Percentiles rank a stretch among this genome's conserved stretches.
Evolutionary conservation across 306 rosid genomes (phyloP).

Genomic region (Mimosa bimucronata): DNA sequence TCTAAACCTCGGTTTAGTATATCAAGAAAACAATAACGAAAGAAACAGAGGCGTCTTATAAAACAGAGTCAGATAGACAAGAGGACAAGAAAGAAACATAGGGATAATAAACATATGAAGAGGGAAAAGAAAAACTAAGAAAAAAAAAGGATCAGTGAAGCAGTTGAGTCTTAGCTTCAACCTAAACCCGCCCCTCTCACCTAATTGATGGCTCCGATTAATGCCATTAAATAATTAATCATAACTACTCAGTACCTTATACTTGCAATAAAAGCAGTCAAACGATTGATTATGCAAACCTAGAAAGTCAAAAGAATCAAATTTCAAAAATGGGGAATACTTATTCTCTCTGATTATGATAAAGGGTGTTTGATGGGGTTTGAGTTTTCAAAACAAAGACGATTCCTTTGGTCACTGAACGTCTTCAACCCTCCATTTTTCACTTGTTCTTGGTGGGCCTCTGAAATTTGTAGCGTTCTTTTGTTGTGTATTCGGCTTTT

Average conservation of each 20-base stretch:
- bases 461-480: conserved; percentile 26
- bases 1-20: conserved; percentile 3
- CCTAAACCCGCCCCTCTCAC: not conserved
- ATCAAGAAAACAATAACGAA: not conserved
- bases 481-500: not conserved
- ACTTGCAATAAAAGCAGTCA: conserved; percentile 41
- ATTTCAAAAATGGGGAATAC: not conserved
- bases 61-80: not conserved
- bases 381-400: conserved; percentile 21
- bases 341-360: not conserved
- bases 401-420: conserved; percentile 18
- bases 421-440: conserved; percentile 40
- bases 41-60: not conserved
- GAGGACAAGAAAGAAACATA: not conserved
- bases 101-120: not conserved
- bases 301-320: conserved; percentile 30
- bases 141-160: not conserved
- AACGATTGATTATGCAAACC: not conserved
- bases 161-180: conserved; percentile 2
- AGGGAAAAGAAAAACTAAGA: not conserved
- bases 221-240: conserved; percentile 10
- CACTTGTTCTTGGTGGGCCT: conserved; percentile 28
- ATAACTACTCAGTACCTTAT: conserved; percentile 37
- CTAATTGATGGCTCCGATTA: not conserved
- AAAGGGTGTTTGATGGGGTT: conserved; percentile 20